A percentile compares a stretch with the other conserved stretches of the same genome.
phyloP scores from a whole-genome alignment of 441 rosid species.

The Viola pubescens region DNA sequence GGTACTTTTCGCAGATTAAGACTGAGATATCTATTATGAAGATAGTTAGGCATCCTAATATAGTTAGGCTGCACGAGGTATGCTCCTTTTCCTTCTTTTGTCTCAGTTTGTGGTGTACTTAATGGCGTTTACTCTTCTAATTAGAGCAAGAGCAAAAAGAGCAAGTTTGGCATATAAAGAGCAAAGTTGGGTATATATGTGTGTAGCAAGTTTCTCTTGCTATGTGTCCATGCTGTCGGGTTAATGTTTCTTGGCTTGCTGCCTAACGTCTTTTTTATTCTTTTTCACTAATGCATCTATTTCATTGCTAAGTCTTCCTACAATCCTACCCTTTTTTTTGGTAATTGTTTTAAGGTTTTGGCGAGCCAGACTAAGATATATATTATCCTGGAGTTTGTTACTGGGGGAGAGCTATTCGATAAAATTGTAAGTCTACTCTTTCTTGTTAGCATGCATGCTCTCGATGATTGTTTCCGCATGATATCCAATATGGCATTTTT shows the following conservation, averaged over 20 bases:
- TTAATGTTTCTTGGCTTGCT: too few species aligned
- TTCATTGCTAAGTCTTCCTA: background rate
- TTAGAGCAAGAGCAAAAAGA: too few species aligned
- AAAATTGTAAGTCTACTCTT: constrained; percentile 50
- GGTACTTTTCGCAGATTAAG: constrained; percentile 42
- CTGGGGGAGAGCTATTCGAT: constrained; percentile 88
- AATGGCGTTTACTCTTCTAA: too few species aligned
- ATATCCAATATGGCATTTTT: too few species aligned
- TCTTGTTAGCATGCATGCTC: constrained; percentile 5
- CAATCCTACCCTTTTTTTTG: constrained; percentile 4
- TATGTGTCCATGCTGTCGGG: too few species aligned
- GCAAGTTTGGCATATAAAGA: too few species aligned
- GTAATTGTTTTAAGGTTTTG: constrained; percentile 45
- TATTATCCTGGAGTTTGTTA: constrained; percentile 81
- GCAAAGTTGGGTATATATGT: too few species aligned
- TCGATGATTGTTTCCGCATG: background rate
- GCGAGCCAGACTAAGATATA: constrained; percentile 75
- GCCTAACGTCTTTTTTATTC: background rate
- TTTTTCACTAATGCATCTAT: background rate
- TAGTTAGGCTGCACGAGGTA: constrained; percentile 83
- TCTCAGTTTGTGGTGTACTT: too few species aligned
- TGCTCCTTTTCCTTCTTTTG: constrained; percentile 6
- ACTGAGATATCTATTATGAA: constrained; percentile 95
- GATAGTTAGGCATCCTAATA: constrained; percentile 87
- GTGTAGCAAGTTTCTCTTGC: too few species aligned